Conservation (phyloP, 208 protist species). For the Trypanosoma grayi region DNA sequence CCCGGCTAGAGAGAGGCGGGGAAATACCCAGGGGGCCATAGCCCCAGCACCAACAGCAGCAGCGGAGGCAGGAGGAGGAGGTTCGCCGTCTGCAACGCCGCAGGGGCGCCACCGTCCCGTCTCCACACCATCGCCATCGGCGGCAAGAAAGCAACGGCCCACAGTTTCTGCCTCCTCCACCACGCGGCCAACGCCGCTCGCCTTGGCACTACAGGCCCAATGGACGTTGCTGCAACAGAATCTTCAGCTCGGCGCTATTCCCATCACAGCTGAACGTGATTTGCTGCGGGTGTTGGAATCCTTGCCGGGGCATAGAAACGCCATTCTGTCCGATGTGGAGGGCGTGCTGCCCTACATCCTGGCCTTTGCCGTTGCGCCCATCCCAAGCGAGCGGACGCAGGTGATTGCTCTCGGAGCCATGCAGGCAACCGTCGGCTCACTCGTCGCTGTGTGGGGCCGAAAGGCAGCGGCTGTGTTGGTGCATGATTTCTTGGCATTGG, state of each 20-base stretch:
- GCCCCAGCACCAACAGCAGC: background rate
- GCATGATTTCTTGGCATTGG: conserved; percentile 37
- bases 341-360: conserved; percentile 56
- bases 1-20: background rate
- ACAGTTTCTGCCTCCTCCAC: background rate
- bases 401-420: conserved; percentile 51
- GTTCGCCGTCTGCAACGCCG: background rate
- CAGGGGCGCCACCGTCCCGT: background rate
- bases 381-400: conserved; percentile 61
- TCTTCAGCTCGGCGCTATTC: conserved; percentile 11
- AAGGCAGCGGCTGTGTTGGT: conserved; percentile 31
- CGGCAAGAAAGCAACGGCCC: too few species aligned
- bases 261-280: conserved; percentile 27
- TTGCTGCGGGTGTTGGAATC: conserved; percentile 36
- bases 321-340: conserved; percentile 41
- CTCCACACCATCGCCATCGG: background rate
- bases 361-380: conserved; percentile 54
- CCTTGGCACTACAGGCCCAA: conserved; percentile 44
- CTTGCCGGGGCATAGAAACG: conserved; percentile 22
- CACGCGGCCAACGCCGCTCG: conserved; percentile 26
- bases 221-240: conserved; percentile 47
- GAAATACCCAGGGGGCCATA: background rate
- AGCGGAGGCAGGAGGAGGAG: background rate
- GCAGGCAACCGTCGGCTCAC: conserved; percentile 29
- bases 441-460: conserved; percentile 29